Base-by-base conservation (phyloP, 345 rosid species). In the Brassica incana region DNA sequence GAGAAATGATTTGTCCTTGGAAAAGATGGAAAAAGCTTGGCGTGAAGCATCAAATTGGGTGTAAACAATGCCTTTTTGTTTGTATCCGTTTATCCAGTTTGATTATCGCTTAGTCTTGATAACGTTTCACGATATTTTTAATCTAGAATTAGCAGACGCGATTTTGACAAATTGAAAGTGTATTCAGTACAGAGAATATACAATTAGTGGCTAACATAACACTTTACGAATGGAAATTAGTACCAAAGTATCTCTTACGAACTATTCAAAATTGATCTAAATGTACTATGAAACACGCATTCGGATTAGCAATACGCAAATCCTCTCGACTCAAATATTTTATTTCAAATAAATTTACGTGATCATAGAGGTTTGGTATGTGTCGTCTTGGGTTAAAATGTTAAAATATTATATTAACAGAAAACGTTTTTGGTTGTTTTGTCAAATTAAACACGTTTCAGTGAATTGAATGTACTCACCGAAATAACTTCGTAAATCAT, bases 41-140 rank as follows among this genome's bases (percentile, higher is more conserved):
- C 83, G 83, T 80, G 83, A 75, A 75, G 79, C 76, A 69, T 75
- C 71, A 69, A 74, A 74, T 12, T 80, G 78, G 78, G 78, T 68
- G 70, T 79, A 73, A 40, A 36, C 63, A 72, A 36, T 27, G 30
- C 43, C 72, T 64, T 75, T 69, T 80, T 80, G 83, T 75, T 75
- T 32, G 76, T 70, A 38, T 80, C 72, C 71, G 67, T 75, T 80
- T 75, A 80, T 63, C 71, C 38, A 74, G 5, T 75, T 64, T 80
- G 3, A 54, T 69, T 27, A 74, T 69, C 20, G 5, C 50, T 79
- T 48, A 72, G 40, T 35, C 68, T 59, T 1, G 18, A 29, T 50
- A 29, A 29, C 32, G 32, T 29, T 29, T 29, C 32, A 29, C 5
- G 32, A 29, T 29, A 29, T 29, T 29, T 29, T 29, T 29, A 29